These are phyloP conservation scores for Acanthamoeba sp. DNA, from an alignment of 208 protist genomes.

Conservation along the genomic window DNA sequence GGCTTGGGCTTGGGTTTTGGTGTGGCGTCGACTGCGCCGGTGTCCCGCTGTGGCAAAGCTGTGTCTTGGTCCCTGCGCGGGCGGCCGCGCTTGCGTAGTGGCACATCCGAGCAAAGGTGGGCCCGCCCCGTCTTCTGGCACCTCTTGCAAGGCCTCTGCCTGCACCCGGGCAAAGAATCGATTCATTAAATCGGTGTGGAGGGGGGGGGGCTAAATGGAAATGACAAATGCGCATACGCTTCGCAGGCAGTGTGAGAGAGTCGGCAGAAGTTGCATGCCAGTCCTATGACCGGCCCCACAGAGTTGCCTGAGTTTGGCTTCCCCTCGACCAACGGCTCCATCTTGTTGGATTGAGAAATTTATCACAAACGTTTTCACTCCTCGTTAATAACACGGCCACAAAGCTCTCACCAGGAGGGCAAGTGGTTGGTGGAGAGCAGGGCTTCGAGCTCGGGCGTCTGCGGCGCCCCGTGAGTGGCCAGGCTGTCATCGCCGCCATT, in stretches of 20 bases:
- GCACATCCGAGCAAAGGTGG: constrained; percentile 56
- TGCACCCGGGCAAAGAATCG: not conserved
- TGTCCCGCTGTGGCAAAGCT: not conserved
- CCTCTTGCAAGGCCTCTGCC: constrained; percentile 11
- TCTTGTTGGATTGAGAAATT: too few species aligned
- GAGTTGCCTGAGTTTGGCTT: not conserved
- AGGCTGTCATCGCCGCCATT: too few species aligned
- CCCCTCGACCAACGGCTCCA: not conserved
- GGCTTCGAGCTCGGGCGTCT: not conserved
- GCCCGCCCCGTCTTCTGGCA: constrained; percentile 8
- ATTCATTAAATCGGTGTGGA: not conserved
- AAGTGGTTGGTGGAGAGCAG: not conserved
- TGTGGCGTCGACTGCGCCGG: not conserved
- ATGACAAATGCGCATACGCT: not conserved
- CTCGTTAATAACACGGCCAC: too few species aligned
- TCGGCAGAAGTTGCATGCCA: constrained; percentile 39
- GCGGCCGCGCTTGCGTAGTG: constrained; percentile 24
- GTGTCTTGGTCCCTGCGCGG: not conserved
- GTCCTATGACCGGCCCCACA: not conserved
- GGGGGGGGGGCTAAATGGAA: too few species aligned
- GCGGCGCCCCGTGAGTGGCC: too few species aligned
- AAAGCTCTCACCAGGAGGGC: not conserved
- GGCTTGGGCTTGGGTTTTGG: not conserved
- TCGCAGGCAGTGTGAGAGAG: constrained; percentile 27
- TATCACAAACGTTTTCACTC: too few species aligned